Conservation (phyloP, 306 rosid species). For the Cucumis sativus region DNA sequence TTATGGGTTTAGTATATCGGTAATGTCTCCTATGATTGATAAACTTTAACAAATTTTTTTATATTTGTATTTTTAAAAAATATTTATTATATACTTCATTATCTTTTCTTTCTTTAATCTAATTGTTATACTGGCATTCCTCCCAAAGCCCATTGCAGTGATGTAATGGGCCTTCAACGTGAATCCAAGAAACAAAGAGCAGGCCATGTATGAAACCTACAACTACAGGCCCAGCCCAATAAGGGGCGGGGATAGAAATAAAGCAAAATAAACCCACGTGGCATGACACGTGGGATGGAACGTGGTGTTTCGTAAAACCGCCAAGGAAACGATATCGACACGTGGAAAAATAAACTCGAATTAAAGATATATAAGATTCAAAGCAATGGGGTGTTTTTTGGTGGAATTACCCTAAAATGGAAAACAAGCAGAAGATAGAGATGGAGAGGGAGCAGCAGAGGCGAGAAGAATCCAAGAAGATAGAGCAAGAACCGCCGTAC, state of each 20-base stretch:
- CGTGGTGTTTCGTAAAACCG: not conserved
- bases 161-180: not conserved
- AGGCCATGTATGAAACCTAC: not conserved
- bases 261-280: not conserved
- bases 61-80: too few relatives aligned
- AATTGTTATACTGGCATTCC: too few relatives aligned
- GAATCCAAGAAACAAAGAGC: not conserved
- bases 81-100: too few relatives aligned
- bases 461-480: conserved; percentile 20
- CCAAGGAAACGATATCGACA: not conserved
- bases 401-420: not conserved
- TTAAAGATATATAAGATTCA: not conserved
- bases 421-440: conserved; percentile 1
- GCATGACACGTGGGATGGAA: not conserved
- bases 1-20: too few relatives aligned
- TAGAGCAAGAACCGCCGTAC: conserved; percentile 5
- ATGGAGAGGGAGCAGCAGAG: conserved; percentile 14
- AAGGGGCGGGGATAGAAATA: not conserved
- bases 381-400: not conserved
- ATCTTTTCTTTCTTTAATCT: too few relatives aligned
- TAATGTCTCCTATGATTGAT: too few relatives aligned
- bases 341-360: not conserved
- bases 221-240: not conserved
- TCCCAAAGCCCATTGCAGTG: too few relatives aligned
- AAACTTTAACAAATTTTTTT: too few relatives aligned